These are phyloP conservation scores for Mesostigma viride DNA, from an alignment of 139 green algal genomes.

Conservation along the genomic window DNA sequence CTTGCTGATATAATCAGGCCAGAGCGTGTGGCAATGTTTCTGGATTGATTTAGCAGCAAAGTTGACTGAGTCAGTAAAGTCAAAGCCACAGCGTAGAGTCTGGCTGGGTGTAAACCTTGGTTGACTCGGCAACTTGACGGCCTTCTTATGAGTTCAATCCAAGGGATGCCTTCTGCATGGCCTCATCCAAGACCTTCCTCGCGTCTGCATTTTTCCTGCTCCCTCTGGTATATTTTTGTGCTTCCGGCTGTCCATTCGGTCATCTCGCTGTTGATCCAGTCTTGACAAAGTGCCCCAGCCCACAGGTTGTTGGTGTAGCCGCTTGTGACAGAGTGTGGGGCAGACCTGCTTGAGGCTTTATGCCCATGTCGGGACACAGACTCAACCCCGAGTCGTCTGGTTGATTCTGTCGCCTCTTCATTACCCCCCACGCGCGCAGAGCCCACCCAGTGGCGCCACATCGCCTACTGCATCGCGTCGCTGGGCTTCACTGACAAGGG, in stretches of 20 bases:
- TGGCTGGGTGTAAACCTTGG: too few species aligned
- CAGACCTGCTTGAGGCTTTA: background rate
- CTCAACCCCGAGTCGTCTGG: background rate
- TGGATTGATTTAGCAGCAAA: too few species aligned
- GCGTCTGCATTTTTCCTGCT: too few species aligned
- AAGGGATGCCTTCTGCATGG: too few species aligned
- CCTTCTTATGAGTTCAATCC: too few species aligned
- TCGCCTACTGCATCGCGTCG: constrained; percentile 75
- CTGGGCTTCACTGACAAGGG: constrained; percentile 73
- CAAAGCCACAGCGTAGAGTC: too few species aligned
- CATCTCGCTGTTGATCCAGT: background rate
- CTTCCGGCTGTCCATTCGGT: too few species aligned
- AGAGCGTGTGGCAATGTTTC: background rate
- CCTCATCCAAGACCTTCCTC: too few species aligned
- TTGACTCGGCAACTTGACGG: too few species aligned
- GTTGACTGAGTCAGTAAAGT: too few species aligned
- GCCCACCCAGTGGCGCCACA: constrained; percentile 52
- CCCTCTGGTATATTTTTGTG: too few species aligned
- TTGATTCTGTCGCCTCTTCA: background rate
- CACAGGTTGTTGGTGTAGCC: background rate
- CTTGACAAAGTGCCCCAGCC: background rate
- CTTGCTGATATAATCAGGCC: background rate
- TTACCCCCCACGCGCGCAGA: constrained; percentile 4
- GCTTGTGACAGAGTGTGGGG: background rate
- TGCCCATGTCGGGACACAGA: background rate